Conservation (phyloP, 345 rosid species). For the Zanthoxylum bungeanum region DNA sequence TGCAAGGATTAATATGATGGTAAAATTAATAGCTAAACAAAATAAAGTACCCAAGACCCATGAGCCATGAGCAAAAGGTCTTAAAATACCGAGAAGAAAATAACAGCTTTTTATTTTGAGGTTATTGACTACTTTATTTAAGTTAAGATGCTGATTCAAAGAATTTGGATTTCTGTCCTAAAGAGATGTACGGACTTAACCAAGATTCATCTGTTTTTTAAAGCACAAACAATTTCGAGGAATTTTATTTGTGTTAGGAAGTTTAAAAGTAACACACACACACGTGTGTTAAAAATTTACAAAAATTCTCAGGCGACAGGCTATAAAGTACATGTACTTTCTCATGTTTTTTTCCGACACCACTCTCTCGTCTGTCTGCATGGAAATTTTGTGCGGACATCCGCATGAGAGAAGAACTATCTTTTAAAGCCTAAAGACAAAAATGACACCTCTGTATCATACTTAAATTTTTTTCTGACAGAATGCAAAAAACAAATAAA, state of each 20-base stretch:
- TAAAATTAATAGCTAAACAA: not conserved
- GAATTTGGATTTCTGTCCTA: not conserved
- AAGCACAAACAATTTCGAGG: not conserved
- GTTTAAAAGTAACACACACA: too few relatives aligned
- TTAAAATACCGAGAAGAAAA: not conserved
- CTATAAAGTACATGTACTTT: too few relatives aligned
- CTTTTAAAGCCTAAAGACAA: too few relatives aligned
- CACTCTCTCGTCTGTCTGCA: too few relatives aligned
- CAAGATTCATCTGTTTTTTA: not conserved
- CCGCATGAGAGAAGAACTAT: too few relatives aligned
- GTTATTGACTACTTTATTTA: not conserved
- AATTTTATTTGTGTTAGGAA: not conserved
- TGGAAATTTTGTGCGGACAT: too few relatives aligned
- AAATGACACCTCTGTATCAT: too few relatives aligned
- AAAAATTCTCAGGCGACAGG: too few relatives aligned
- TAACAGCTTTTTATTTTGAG: not conserved
- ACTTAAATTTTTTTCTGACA: too few relatives aligned
- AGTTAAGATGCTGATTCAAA: not conserved
- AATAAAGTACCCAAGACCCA: not conserved
- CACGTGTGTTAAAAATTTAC: too few relatives aligned
- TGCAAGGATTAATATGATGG: not conserved
- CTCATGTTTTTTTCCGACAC: too few relatives aligned
- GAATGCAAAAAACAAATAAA: too few relatives aligned
- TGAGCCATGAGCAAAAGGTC: not conserved
- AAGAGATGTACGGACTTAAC: not conserved